Conservation (phyloP, 257 asterid species). For the Salvia hispanica region DNA sequence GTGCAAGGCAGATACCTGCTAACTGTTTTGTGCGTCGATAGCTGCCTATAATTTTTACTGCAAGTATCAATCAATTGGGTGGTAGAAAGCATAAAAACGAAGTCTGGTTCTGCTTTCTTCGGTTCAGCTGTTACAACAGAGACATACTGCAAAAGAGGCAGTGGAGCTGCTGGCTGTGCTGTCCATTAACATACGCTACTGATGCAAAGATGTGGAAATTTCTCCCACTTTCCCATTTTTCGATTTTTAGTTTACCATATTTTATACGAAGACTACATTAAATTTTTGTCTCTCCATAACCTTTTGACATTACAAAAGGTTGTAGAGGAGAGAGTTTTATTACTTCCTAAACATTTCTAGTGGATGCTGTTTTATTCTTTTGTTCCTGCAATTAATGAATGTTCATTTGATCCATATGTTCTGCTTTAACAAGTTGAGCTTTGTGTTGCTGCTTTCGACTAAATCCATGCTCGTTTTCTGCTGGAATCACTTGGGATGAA, state of each 20-base stretch:
- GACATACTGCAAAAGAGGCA: constrained; percentile 29
- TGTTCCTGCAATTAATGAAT: neutral
- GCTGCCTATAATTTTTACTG: constrained; percentile 26
- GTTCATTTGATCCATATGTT: neutral
- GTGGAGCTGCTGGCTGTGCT: constrained; percentile 27
- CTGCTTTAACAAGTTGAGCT: neutral
- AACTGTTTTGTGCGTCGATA: constrained; percentile 42
- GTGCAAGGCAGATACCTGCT: constrained; percentile 25
- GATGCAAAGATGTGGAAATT: constrained; percentile 23
- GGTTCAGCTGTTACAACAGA: constrained; percentile 26
- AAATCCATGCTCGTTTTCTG: neutral
- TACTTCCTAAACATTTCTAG: constrained; percentile 6
- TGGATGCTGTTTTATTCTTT: constrained; percentile 22
- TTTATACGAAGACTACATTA: constrained; percentile 29
- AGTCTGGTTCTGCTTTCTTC: constrained; percentile 27
- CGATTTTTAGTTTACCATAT: constrained; percentile 25
- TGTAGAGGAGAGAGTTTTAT: constrained; percentile 27
- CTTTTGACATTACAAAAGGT: constrained; percentile 12
- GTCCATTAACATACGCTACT: constrained; percentile 20
- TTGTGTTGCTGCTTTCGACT: neutral
- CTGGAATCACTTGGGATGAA: neutral
- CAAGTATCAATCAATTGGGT: constrained; percentile 23
- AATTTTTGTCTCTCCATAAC: constrained; percentile 5
- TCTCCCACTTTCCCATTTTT: constrained; percentile 28
- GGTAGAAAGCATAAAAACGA: constrained; percentile 31